Percentiles rank a stretch among this genome's conserved stretches.
Evolutionary conservation across 257 asterid species (phyloP).

Genomic region (Plantago ovata): DNA sequence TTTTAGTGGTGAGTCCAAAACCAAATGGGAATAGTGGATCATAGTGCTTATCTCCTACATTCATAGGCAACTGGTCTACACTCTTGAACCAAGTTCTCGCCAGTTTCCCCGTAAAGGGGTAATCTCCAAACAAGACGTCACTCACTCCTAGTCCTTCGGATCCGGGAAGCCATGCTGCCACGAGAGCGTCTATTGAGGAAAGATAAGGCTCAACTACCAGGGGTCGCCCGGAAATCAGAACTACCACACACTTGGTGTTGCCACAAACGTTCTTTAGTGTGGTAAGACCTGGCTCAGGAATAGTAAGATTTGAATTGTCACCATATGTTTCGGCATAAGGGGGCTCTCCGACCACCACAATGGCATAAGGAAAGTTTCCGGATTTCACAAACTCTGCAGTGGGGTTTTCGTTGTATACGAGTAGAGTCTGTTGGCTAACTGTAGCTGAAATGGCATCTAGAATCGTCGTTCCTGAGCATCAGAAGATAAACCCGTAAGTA

Average conservation of each 20-base stretch:
- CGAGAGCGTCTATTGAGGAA: slow-evolving; percentile 37
- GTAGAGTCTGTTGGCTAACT: slow-evolving; percentile 32
- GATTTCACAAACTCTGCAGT: slow-evolving; percentile 22
- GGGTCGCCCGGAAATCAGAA: slow-evolving; percentile 53
- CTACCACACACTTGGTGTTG: slow-evolving; percentile 44
- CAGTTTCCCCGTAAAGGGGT: slow-evolving; percentile 46
- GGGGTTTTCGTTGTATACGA: slow-evolving; percentile 31
- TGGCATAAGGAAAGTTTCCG: slow-evolving; percentile 35
- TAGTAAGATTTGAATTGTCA: slow-evolving; percentile 34
- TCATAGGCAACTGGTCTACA: slow-evolving; percentile 58
- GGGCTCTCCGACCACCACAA: slow-evolving; percentile 54
- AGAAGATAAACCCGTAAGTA: neutral
- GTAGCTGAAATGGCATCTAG: slow-evolving; percentile 27
- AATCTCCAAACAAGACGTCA: slow-evolving; percentile 58
- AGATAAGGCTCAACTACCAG: slow-evolving; percentile 44
- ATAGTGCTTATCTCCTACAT: slow-evolving; percentile 44
- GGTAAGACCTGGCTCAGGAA: slow-evolving; percentile 34
- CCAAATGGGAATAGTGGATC: slow-evolving; percentile 64
- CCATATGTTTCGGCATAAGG: slow-evolving; percentile 49
- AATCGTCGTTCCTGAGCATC: slow-evolving; percentile 44
- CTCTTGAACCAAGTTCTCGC: slow-evolving; percentile 61
- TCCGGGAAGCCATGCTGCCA: slow-evolving; percentile 79
- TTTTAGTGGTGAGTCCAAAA: slow-evolving; percentile 45
- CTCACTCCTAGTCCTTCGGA: slow-evolving; percentile 60
- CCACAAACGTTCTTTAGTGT: slow-evolving; percentile 39